A percentile compares a stretch with the other conserved stretches of the same genome.
These are phyloP conservation scores for Ramaria sp. DNA, from an alignment of 768 basidiomycete genomes.

Conservation along the genomic window DNA sequence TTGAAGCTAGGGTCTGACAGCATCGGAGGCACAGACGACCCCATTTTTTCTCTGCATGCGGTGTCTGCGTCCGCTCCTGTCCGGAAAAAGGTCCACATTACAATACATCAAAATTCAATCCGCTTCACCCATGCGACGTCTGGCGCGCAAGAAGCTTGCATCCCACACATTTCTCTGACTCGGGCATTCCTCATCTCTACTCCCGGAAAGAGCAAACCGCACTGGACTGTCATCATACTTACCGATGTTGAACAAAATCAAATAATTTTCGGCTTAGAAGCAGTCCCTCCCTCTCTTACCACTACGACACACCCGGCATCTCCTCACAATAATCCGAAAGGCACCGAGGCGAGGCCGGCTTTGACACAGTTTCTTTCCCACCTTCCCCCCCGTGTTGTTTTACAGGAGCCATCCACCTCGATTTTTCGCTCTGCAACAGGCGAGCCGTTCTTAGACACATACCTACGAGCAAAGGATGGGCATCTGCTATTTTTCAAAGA, in stretches of 20 bases:
- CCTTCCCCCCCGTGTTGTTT: conserved; percentile 25
- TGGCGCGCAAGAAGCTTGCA: conserved; percentile 35
- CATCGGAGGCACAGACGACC: conserved; percentile 25
- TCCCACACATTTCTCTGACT: conserved; percentile 38
- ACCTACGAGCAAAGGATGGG: conserved; percentile 60
- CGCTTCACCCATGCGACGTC: conserved; percentile 42
- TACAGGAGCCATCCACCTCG: conserved; percentile 37
- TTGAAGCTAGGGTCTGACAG: neutral
- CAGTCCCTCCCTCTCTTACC: conserved; percentile 36
- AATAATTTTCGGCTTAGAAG: conserved; percentile 65
- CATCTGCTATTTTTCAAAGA: conserved; percentile 60
- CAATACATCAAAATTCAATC: conserved; percentile 40
- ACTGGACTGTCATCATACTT: conserved; percentile 64
- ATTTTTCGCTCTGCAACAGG: conserved; percentile 39
- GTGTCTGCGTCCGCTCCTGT: conserved; percentile 65
- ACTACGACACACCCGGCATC: conserved; percentile 28
- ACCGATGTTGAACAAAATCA: conserved; percentile 37
- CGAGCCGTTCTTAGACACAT: conserved; percentile 57
- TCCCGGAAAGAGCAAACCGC: conserved; percentile 56
- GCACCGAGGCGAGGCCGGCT: conserved; percentile 37
- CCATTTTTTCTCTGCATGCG: conserved; percentile 49
- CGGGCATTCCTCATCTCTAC: conserved; percentile 69
- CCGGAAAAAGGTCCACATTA: conserved; percentile 66
- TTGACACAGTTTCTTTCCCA: conserved; percentile 43
- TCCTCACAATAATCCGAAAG: conserved; percentile 30